Conservation (phyloP, 768 basidiomycete genomes). For the Suillus subluteus region DNA sequence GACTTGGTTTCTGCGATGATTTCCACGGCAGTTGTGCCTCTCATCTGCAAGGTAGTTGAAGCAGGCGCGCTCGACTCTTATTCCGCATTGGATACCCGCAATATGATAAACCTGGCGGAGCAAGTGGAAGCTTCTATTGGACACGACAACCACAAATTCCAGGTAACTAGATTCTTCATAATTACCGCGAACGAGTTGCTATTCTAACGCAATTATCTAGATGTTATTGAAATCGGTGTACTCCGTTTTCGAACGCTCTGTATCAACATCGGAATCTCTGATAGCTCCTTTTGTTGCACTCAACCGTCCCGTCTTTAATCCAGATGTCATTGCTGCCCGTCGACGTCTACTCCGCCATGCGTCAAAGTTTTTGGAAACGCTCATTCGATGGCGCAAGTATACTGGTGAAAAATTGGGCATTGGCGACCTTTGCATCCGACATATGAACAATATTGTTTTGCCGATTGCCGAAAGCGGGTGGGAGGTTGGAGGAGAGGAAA, state of each 20-base stretch:
- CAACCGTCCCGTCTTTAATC: constrained; percentile 64
- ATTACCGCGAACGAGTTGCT: constrained; percentile 3
- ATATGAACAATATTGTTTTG: constrained; percentile 63
- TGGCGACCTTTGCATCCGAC: constrained; percentile 53
- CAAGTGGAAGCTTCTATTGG: constrained; percentile 80
- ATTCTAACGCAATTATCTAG: constrained; percentile 39
- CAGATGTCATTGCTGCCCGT: constrained; percentile 73
- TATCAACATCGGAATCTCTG: constrained; percentile 52
- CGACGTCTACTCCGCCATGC: constrained; percentile 67
- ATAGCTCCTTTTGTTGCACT: constrained; percentile 53
- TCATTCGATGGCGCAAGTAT: constrained; percentile 78
- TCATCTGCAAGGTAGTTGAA: constrained; percentile 72
- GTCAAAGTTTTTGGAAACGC: constrained; percentile 72
- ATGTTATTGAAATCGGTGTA: constrained; percentile 58
- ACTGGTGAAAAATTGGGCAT: constrained; percentile 61
- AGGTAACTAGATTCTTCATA: constrained; percentile 44
- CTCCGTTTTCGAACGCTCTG: constrained; percentile 54
- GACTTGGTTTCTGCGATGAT: constrained; percentile 89
- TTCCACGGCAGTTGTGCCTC: constrained; percentile 79
- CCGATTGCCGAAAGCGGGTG: constrained; percentile 76
- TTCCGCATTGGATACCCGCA: constrained; percentile 62
- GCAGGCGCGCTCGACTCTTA: constrained; percentile 85
- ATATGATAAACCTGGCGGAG: constrained; percentile 75
- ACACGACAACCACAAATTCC: constrained; percentile 60
- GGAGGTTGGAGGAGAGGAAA: constrained; percentile 83